A percentile compares a stretch with the other conserved stretches of the same genome.
phyloP scores from a whole-genome alignment of 495 filamentous ascomycete species.

The Talaromyces adpressus region DNA sequence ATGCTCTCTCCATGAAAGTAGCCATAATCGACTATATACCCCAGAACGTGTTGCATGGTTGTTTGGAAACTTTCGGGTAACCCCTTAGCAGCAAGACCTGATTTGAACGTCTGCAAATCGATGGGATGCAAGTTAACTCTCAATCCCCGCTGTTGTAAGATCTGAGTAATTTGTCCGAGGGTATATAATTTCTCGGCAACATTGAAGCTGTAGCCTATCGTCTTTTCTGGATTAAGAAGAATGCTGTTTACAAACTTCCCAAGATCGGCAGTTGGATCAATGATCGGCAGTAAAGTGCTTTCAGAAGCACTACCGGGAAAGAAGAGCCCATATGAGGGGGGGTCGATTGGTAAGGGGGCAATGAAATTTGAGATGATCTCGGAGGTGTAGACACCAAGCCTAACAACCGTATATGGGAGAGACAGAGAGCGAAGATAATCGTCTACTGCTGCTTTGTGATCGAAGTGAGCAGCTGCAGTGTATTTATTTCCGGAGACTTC shows the following conservation, averaged over 20 bases:
- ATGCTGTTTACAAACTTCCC: constrained; percentile 3
- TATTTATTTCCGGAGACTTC: background rate
- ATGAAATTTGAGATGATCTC: background rate
- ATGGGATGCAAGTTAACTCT: background rate
- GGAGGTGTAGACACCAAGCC: background rate
- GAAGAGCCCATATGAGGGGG: background rate
- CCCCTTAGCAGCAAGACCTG: constrained; percentile 3
- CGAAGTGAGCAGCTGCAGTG: background rate
- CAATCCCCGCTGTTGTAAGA: background rate
- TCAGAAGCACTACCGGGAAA: background rate
- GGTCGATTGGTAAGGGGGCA: background rate
- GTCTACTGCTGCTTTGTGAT: background rate
- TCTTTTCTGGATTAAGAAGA: constrained; percentile 1
- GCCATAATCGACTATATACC: background rate
- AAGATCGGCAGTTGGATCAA: background rate
- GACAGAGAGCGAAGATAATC: background rate
- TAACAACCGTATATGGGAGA: constrained; percentile 1
- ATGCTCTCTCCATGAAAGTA: background rate
- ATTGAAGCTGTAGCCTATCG: background rate
- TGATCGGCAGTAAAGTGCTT: background rate
- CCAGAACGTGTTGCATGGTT: background rate
- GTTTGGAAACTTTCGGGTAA: background rate
- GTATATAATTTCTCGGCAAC: constrained; percentile 5
- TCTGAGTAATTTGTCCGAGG: background rate
- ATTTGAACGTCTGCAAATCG: background rate